A percentile compares a stretch with the other conserved stretches of the same genome.
phyloP scores from a whole-genome alignment of 164 flowering plant genomes.

The grape (Vitis vinifera) region DNA sequence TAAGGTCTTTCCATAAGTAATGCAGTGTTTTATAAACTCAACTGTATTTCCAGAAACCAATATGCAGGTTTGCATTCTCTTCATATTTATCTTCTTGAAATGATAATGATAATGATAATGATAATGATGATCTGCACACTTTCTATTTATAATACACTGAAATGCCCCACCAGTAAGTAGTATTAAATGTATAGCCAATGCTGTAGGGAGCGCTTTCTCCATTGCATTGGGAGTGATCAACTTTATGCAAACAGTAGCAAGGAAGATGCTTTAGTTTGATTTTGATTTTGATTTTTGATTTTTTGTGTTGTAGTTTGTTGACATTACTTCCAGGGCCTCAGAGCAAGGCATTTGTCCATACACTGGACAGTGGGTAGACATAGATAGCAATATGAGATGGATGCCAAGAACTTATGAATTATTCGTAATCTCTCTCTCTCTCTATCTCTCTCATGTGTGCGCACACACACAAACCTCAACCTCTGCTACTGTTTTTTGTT shows the following conservation, averaged over 20 bases:
- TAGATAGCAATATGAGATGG: constrained; percentile 57
- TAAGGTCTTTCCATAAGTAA: too few relatives aligned
- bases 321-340: constrained; percentile 39
- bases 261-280: background rate
- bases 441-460: background rate
- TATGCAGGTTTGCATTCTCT: too few relatives aligned
- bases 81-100: background rate
- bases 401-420: constrained; percentile 47
- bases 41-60: too few relatives aligned
- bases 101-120: background rate
- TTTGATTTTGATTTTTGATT: background rate
- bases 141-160: background rate
- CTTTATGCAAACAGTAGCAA: too few relatives aligned
- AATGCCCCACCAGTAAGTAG: too few relatives aligned
- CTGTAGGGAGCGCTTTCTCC: too few relatives aligned
- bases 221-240: too few relatives aligned
- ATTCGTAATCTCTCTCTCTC: constrained; percentile 46
- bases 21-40: too few relatives aligned
- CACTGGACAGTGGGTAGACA: constrained; percentile 61
- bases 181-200: too few relatives aligned
- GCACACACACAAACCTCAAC: background rate
- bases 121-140: background rate
- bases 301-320: constrained; percentile 57
- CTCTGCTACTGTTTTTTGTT: constrained; percentile 4
- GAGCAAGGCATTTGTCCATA: constrained; percentile 56